A percentile compares a stretch with the other conserved stretches of the same genome.
These are phyloP conservation scores for Lobulomyces angularis DNA, from an alignment of 192 early-diverging fungal genomes.

Conservation along the genomic window DNA sequence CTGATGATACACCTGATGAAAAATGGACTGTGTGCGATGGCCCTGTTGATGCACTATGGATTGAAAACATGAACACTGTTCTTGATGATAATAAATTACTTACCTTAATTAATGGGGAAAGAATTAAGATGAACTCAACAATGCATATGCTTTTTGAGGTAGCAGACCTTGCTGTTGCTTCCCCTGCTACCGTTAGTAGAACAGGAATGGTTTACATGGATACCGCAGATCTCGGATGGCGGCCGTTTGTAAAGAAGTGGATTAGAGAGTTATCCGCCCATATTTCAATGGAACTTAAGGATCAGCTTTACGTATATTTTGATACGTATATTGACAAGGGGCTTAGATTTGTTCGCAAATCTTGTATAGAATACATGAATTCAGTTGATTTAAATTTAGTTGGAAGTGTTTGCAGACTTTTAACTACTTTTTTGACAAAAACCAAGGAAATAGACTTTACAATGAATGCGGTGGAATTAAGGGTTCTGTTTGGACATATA, in stretches of 20 bases:
- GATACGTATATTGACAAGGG: slow-evolving; percentile 34
- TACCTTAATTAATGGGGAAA: slow-evolving; percentile 48
- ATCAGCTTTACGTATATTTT: slow-evolving; percentile 20
- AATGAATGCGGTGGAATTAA: slow-evolving; percentile 21
- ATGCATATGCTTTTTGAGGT: slow-evolving; percentile 60
- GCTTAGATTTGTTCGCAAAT: slow-evolving; percentile 32
- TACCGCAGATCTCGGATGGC: slow-evolving; percentile 38
- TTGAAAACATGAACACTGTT: slow-evolving; percentile 54
- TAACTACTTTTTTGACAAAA: slow-evolving; percentile 33
- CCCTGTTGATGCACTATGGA: slow-evolving; percentile 51
- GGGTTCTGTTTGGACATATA: slow-evolving; percentile 26
- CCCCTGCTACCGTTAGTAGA: slow-evolving; percentile 45
- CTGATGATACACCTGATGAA: slow-evolving; percentile 36
- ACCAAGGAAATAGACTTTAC: slow-evolving; percentile 26
- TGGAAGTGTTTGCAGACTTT: slow-evolving; percentile 27
- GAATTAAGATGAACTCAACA: slow-evolving; percentile 45
- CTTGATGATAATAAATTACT: slow-evolving; percentile 55
- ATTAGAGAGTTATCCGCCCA: slow-evolving; percentile 19
- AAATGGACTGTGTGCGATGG: slow-evolving; percentile 54
- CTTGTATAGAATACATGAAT: slow-evolving; percentile 36
- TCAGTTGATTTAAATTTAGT: slow-evolving; percentile 44
- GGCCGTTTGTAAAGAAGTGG: slow-evolving; percentile 33
- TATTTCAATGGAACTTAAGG: slow-evolving; percentile 25
- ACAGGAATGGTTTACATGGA: slow-evolving; percentile 58
- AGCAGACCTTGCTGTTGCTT: slow-evolving; percentile 47